Base-by-base conservation (phyloP, 495 filamentous ascomycete genomes). In the Amphirosellinia nigrospora region DNA sequence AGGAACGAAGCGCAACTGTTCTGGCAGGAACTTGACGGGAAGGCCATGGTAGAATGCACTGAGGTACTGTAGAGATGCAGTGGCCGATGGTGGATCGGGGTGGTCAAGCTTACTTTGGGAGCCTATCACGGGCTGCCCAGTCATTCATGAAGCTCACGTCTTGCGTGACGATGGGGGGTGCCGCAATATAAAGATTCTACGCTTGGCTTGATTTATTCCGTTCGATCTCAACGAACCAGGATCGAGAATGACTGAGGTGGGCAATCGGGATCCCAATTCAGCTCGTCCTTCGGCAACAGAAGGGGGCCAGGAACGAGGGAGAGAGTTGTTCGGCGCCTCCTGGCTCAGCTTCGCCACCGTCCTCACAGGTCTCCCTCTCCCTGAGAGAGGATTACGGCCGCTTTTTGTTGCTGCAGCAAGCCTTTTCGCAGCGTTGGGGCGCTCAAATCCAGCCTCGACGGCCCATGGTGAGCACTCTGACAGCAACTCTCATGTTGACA, bases 11-110 rank as follows among this genome's bases (percentile, higher is more conserved):
- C 65, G 45, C 2, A 87, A 70, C 0, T 71, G 61, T 0, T 70
- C 52, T 0, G 80, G 68, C 26, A 83, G 73, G 16, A 83, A 74
- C 61, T 86, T 86, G 50, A 91, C 85, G 1, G 78, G 74, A 34
- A 91, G 66, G 0, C 86, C 86, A 66, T 89, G 82, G 77, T 91
- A 92, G 72, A 92, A 92, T 0, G 86, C 88, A 1, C 63, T 45
- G 4, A 92, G 71, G 70, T 92, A 92, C 0, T 81, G 74, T 10
- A 80, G 36, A 1, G 89, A 63, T 60, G 86, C 81, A 15, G 84
- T 38, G 2, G 65, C 50, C 0, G 62, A 58, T 9, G 81, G 82
- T 13, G 55, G 16, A 34, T 58, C 26, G 46, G 66, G 30, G 23
- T 19, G 5, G 19, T 55, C 34, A 38, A 43, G 36, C 16, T 46